These are phyloP conservation scores for Acacia confusa DNA, from an alignment of 306 rosid genomes.

Conservation along the genomic window DNA sequence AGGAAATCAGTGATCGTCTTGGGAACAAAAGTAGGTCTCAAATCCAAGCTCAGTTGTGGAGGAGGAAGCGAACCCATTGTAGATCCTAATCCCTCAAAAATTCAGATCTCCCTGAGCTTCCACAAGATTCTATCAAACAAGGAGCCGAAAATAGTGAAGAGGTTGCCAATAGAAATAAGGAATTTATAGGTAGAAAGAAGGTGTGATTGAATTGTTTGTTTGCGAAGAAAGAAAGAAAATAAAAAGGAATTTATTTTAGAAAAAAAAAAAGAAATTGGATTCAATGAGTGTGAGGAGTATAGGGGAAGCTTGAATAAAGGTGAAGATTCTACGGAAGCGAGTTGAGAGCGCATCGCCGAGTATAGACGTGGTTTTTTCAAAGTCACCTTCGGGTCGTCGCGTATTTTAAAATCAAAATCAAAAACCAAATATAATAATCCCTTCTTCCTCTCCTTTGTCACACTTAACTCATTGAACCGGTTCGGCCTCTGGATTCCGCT, in stretches of 20 bases:
- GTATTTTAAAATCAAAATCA: conserved; percentile 45
- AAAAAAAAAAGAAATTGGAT: neutral
- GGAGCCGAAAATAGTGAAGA: neutral
- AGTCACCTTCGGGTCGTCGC: conserved; percentile 74
- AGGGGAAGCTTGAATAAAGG: conserved; percentile 40
- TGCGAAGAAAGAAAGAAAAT: neutral
- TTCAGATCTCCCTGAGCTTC: conserved; percentile 24
- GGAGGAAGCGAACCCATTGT: conserved; percentile 77
- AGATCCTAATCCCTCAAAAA: conserved; percentile 26
- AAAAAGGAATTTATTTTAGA: neutral
- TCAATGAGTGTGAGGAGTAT: conserved; percentile 15
- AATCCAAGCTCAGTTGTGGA: conserved; percentile 79
- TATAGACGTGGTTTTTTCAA: conserved; percentile 7
- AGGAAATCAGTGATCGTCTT: conserved; percentile 72
- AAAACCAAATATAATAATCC: no score
- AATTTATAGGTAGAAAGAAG: conserved; percentile 3
- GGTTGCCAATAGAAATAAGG: neutral
- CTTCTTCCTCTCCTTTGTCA: neutral
- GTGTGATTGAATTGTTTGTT: neutral
- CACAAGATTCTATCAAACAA: conserved; percentile 12
- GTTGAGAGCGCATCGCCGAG: conserved; percentile 35
- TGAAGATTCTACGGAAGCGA: conserved; percentile 52
- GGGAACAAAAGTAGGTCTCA: conserved; percentile 64
- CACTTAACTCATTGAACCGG: neutral
- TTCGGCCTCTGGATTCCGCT: neutral